Conservation (phyloP, 106 monocot genomes). For the Apostasia ramifera region DNA sequence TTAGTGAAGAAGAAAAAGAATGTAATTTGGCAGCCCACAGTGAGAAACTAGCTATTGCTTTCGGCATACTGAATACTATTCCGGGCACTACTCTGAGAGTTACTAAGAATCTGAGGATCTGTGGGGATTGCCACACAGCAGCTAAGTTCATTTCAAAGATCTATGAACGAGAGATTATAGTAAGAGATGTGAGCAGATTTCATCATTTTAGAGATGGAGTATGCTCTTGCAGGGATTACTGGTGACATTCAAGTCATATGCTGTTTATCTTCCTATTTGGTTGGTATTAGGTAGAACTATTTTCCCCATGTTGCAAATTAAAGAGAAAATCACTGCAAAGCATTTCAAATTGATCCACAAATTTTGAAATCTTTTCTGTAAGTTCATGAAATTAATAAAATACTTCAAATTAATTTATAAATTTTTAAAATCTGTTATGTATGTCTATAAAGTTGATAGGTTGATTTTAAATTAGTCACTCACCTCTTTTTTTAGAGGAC, state of each 20-base stretch:
- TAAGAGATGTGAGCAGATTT: slow-evolving; percentile 29
- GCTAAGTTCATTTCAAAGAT: slow-evolving; percentile 34
- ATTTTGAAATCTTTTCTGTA: too few relatives aligned
- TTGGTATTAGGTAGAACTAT: too few relatives aligned
- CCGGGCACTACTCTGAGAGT: slow-evolving; percentile 20
- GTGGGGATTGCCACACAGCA: slow-evolving; percentile 27
- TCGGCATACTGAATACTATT: slow-evolving; percentile 26
- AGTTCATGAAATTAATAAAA: too few relatives aligned
- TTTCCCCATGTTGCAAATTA: too few relatives aligned
- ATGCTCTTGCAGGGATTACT: slow-evolving; percentile 58
- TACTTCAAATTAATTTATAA: too few relatives aligned
- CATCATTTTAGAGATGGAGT: slow-evolving; percentile 44
- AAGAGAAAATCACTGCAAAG: too few relatives aligned
- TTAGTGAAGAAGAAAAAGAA: slow-evolving; percentile 29
- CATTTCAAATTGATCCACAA: too few relatives aligned
- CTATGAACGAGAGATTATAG: slow-evolving; percentile 28
- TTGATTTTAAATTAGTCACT: too few relatives aligned
- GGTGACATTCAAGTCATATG: slow-evolving; percentile 21
- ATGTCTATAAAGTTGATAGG: too few relatives aligned
- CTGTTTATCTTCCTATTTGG: too few relatives aligned
- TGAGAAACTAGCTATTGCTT: slow-evolving; percentile 42
- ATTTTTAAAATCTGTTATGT: too few relatives aligned
- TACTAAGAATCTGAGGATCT: slow-evolving; percentile 36
- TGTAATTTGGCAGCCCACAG: slow-evolving; percentile 33
- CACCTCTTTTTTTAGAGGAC: too few relatives aligned